Base-by-base conservation (phyloP, 306 rosid species). In the Erythrophleum fordii region DNA sequence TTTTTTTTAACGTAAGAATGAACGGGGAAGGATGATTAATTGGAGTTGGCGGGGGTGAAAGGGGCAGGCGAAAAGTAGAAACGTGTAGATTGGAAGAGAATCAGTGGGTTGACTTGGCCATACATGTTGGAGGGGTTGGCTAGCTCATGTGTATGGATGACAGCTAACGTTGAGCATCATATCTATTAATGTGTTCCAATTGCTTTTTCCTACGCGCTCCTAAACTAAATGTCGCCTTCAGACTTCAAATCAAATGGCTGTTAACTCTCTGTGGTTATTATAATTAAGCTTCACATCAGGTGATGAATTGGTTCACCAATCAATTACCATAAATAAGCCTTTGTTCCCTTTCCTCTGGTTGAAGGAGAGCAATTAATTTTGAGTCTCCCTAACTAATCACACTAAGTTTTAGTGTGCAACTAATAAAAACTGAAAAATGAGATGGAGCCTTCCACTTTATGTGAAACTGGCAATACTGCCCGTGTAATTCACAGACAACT, bases 251-350 rank as follows among this genome's bases (percentile, higher is more conserved):
- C 34, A 31, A 3, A 0, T 56, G 28, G 31, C 22, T 23, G 31
- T 16, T 31, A 56, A 31, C 62, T 51, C 5, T 0, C 23, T 23
- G 18, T 58, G 25, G 34, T 58, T 58, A 25, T 25, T 10, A 55
- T 58, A 25, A 58, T 25, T 11, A 58, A 58, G 65, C 65, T 58
- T 58, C 65, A 25, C 65, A 58, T 58, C 34, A 58, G 34, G 65
- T 25, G 34, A 25, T 11, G 2, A n/a, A 59, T 59, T 59, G 66
- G 66, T 59, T 59, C n/a, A 59, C 10, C 66, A 5, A 34, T 59
- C 37, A 26, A 13, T 26, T 17, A 59, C 28, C 20, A 59, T 28
- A 18, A 26, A 59, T 6, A 59, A 26, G n/a, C n/a, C n/a, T 13
- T 26, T 58, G 18, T 25, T 58, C 65, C 35, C 65, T 34, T 34